Base-by-base conservation (phyloP, 176 grass and related monocot species). In the Dactylis glomerata region DNA sequence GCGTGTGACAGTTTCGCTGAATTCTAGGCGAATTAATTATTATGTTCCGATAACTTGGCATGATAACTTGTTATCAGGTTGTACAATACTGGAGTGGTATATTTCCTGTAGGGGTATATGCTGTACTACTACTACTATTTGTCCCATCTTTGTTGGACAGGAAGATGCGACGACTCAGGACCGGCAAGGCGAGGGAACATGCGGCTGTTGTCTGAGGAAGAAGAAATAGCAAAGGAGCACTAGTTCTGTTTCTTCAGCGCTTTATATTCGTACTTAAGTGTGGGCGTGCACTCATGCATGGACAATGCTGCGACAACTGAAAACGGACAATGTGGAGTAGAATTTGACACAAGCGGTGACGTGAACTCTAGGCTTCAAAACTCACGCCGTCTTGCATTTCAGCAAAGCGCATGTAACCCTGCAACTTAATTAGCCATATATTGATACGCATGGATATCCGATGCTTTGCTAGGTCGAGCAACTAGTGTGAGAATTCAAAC, bases 21-120 rank as follows among this genome's bases (percentile, higher is more conserved):
- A 85, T 68, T 89, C 37, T n/a, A 57, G 76, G 36, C 27, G 19
- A 42, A 76, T 71, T 4, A 42, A 76, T 71, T 4, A 38, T 50
- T 26, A 6, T 33, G 45, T 23, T 46, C 22, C n/a, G 24, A 32
- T 2, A 82, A 82, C 20, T 36, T 74, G 52, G 44, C 59, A 67
- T 17, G 20, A 47, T 34, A 81, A 52, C 62, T 51, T 37, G 2
- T 73, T 30, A 47, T 46, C 14, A 73, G 42, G 1, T 5, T 30
- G 24, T 19, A 45, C 51, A 54, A 1, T 40, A 14, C 65, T 19
- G 42, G 12, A 44, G 2, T 5, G 27, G n/a, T 62, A 27, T 27
- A 23, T 42, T 44, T 41, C 28, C 6, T 9, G 40, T 66, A 23
- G 5, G 20, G 40, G 27, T 33, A 45, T 59, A 46, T 31, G 23